phyloP scores from a whole-genome alignment of 495 filamentous ascomycete genomes.

The Talaromyces nanjingensis region DNA sequence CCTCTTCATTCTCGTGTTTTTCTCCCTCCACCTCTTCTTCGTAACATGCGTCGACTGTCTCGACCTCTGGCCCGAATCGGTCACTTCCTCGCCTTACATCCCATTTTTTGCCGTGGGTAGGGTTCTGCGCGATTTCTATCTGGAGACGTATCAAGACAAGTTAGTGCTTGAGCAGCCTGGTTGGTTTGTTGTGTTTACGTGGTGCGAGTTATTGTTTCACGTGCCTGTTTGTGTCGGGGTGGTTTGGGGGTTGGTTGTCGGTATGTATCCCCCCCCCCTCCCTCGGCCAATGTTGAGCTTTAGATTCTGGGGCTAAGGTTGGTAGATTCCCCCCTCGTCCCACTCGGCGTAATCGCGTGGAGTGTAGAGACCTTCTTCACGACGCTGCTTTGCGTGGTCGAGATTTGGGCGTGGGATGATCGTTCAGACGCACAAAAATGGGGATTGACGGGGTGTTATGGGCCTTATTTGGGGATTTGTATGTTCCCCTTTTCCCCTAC shows the following conservation, averaged over 20 bases:
- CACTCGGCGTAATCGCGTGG: conserved; percentile 62
- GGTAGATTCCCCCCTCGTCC: conserved; percentile 51
- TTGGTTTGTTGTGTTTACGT: conserved; percentile 66
- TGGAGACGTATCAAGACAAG: conserved; percentile 64
- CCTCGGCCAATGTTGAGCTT: background rate
- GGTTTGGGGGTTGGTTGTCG: conserved; percentile 40
- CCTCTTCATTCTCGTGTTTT: conserved; percentile 8
- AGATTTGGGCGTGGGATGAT: conserved; percentile 51
- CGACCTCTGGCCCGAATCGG: conserved; percentile 1
- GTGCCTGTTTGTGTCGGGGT: conserved; percentile 63
- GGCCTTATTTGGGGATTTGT: conserved; percentile 68
- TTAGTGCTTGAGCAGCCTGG: conserved; percentile 59
- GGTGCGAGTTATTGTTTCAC: conserved; percentile 63
- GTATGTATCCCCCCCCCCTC: conserved; percentile 28
- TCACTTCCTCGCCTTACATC: background rate
- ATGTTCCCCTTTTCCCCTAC: conserved; percentile 26
- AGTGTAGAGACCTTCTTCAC: conserved; percentile 65
- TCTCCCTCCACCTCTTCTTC: conserved; percentile 3
- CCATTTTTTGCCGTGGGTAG: background rate
- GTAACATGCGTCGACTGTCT: conserved; percentile 1
- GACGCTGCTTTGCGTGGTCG: conserved; percentile 60
- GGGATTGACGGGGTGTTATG: conserved; percentile 57
- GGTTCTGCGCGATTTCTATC: conserved; percentile 52
- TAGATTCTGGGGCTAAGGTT: background rate
- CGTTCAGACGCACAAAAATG: conserved; percentile 46